Evolutionary conservation across 345 rosid species (phyloP).

Genomic region (Eucalyptus tenuipes): DNA sequence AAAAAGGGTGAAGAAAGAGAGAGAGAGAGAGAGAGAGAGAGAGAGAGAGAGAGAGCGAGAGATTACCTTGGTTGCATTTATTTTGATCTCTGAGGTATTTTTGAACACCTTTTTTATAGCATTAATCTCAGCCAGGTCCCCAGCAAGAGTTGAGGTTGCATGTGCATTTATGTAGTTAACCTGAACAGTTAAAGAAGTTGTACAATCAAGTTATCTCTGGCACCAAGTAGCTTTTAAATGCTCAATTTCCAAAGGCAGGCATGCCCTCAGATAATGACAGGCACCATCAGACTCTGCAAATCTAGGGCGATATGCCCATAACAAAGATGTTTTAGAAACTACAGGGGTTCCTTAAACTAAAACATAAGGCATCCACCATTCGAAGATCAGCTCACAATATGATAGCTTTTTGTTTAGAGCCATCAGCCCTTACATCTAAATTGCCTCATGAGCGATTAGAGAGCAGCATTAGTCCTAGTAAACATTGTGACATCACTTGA

Average conservation of each 20-base stretch:
- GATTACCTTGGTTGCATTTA: conserved; percentile 91
- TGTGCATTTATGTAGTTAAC: conserved; percentile 97
- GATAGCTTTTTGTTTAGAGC: not conserved
- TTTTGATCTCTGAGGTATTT: conserved; percentile 70
- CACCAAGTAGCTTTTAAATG: not conserved
- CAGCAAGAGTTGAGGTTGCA: conserved; percentile 96
- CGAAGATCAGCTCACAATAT: not conserved
- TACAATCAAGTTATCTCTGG: not conserved
- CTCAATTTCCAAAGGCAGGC: not conserved
- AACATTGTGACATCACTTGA: not conserved
- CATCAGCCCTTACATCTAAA: not conserved
- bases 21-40: not conserved
- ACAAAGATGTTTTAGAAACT: not conserved
- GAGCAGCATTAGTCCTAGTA: not conserved
- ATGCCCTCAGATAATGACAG: not conserved
- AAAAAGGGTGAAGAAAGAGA: not conserved
- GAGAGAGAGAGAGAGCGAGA: not conserved
- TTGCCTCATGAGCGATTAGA: not conserved
- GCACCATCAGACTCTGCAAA: not conserved
- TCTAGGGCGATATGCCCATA: not conserved
- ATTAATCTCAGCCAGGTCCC: conserved; percentile 97
- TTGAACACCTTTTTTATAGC: conserved; percentile 94
- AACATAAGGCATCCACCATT: not conserved
- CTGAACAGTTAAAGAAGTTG: conserved; percentile 18
- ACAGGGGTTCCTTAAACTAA: not conserved